Evolutionary conservation across 805 yeast genomes (phyloP).

Genomic region (Metschnikowia vanudenii): DNA sequence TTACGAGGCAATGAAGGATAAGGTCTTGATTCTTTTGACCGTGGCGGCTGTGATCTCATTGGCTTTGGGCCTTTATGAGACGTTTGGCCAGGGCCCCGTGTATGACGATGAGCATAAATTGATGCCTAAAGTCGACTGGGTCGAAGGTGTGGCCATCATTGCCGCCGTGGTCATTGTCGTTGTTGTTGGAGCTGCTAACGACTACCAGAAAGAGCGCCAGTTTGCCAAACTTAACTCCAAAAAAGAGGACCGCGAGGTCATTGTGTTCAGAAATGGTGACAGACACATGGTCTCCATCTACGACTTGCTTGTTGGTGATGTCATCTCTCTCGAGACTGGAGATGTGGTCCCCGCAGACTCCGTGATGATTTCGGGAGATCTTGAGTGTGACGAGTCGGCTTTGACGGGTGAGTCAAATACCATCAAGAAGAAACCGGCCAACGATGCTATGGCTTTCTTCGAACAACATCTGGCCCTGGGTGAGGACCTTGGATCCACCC

Average conservation of each 20-base stretch:
- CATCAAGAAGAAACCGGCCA: slow-evolving; percentile 63
- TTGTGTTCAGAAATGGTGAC: slow-evolving; percentile 71
- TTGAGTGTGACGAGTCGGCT: slow-evolving; percentile 89
- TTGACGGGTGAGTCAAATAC: slow-evolving; percentile 93
- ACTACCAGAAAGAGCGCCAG: slow-evolving; percentile 93
- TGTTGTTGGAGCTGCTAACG: slow-evolving; percentile 91
- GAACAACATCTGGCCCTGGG: slow-evolving; percentile 24
- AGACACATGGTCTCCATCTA: slow-evolving; percentile 68
- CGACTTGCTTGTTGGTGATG: slow-evolving; percentile 83
- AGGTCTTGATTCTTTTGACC: slow-evolving; percentile 77
- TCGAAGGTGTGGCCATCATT: slow-evolving; percentile 96
- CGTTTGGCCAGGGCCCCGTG: slow-evolving; percentile 79
- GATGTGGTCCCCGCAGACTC: slow-evolving; percentile 92
- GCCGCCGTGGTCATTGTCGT: slow-evolving; percentile 90
- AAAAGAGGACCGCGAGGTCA: slow-evolving; percentile 78
- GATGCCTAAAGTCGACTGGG: slow-evolving; percentile 91
- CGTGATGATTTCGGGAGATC: slow-evolving; percentile 65
- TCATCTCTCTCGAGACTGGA: slow-evolving; percentile 83
- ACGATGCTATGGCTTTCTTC: slow-evolving; percentile 35
- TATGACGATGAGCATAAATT: slow-evolving; percentile 75
- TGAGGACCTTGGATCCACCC: slow-evolving; percentile 44
- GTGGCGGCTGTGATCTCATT: slow-evolving; percentile 88
- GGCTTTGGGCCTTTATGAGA: slow-evolving; percentile 87
- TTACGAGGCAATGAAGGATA: slow-evolving; percentile 85
- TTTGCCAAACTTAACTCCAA: slow-evolving; percentile 84